These are phyloP conservation scores for Sporothrix globosa DNA, from an alignment of 2,329 filamentous ascomycete genomes.

Conservation along the genomic window DNA sequence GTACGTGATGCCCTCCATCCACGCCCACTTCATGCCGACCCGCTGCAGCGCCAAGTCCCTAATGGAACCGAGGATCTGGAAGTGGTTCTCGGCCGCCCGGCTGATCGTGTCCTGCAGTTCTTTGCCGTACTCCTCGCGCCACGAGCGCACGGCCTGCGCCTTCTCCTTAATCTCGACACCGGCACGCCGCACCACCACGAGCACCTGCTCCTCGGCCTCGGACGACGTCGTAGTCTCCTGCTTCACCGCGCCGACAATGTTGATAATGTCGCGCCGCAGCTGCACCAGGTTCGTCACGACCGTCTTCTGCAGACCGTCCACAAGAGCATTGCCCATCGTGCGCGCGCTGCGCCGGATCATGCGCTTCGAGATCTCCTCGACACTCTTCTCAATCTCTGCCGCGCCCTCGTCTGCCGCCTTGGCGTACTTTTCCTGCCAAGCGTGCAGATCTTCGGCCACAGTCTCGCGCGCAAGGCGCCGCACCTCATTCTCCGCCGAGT, in stretches of 20 bases:
- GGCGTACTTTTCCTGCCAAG: constrained; percentile 88
- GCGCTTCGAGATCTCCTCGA: constrained; percentile 60
- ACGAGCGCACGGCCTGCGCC: constrained; percentile 75
- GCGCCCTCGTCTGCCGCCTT: constrained; percentile 81
- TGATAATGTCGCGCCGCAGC: constrained; percentile 60
- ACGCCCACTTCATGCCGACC: constrained; percentile 93
- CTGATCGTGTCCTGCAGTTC: constrained; percentile 71
- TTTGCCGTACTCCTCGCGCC: constrained; percentile 72
- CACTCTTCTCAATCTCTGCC: constrained; percentile 69
- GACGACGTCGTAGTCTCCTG: constrained; percentile 47
- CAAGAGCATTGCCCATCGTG: constrained; percentile 65
- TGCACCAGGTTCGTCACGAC: constrained; percentile 64
- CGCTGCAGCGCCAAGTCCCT: constrained; percentile 84
- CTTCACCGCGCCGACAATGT: constrained; percentile 58
- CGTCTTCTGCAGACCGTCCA: constrained; percentile 69
- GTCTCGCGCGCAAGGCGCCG: constrained; percentile 64
- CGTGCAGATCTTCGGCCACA: constrained; percentile 75
- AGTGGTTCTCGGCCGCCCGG: constrained; percentile 75
- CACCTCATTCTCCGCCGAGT: constrained; percentile 58
- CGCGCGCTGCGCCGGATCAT: constrained; percentile 67
- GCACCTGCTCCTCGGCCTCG: constrained; percentile 50
- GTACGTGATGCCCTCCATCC: constrained; percentile 93
- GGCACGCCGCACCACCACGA: constrained; percentile 62
- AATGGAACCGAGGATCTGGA: constrained; percentile 80
- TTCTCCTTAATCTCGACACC: constrained; percentile 75